Evolutionary conservation across 2,329 filamentous ascomycete genomes (phyloP), one percentile per base, ranked within the genome.

Genomic region (Phialocephala subalpina): DNA sequence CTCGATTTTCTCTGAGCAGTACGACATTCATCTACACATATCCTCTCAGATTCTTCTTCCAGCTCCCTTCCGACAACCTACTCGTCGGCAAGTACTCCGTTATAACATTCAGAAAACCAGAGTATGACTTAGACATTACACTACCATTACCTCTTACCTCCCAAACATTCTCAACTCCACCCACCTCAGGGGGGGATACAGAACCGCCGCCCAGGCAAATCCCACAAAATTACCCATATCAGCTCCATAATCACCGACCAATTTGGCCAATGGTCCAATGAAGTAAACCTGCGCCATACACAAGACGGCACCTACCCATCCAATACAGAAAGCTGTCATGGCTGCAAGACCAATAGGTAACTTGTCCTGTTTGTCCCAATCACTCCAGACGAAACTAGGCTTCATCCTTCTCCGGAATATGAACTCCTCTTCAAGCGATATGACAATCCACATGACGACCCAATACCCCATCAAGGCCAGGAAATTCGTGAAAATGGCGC

Each of bases 251-350:
- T 70, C 83, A 0, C 87, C 86, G 20, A 90, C 83, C 60, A 83
- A 76, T 56, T 79, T 80, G 2, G 87, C 87, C 64, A 91, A 77
- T 0, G 89, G 89, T 0, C 90, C 89, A 49, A 74, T 69, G 76
- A 89, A 92, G 85, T 88, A 92, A 3, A 86, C 84, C 78, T 92
- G 89, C 25, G 86, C 86, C 89, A 92, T 92, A 66, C 84, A 89
- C 55, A 91, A 74, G 33, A 92, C 84, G 0, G 87, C 84, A 9
- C 89, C 88, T 3, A 82, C 82, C 88, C 89, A 91, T 2, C 89
- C 88, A 16, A 91, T 73, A 45, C 89, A 75, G 70, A 92, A 92
- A 0, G 89, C 84, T 2, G 81, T 71, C 8, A 90, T 77, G 0
- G 88, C 89, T 0, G 90, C 88, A 66, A 88, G 78, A 0, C 90